Percentiles rank a stretch among this genome's conserved stretches.
Conservation (phyloP, 768 basidiomycete genomes). For the Cystofilobasidium capitatum region DNA sequence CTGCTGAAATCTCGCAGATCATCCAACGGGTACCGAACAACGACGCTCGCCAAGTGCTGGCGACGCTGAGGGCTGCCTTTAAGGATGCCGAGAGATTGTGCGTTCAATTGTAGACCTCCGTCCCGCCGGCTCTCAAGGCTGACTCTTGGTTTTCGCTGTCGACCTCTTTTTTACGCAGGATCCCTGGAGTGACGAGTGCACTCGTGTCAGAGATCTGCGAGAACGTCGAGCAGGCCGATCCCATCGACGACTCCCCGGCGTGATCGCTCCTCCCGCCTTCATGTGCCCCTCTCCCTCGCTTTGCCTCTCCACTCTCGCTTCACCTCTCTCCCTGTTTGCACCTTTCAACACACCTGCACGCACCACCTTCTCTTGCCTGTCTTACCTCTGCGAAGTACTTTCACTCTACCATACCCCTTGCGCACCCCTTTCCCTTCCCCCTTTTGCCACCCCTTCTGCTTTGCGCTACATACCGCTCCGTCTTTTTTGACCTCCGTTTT, state of each 20-base stretch:
- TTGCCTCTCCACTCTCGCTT: background rate
- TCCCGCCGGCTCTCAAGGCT: background rate
- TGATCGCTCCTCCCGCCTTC: background rate
- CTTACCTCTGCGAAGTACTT: too few species aligned
- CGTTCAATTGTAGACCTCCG: background rate
- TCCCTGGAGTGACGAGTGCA: conserved; percentile 88
- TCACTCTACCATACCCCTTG: too few species aligned
- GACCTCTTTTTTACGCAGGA: conserved; percentile 36
- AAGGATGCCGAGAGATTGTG: conserved; percentile 83
- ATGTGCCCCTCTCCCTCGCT: background rate
- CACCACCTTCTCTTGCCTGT: too few species aligned
- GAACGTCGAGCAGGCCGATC: conserved; percentile 38
- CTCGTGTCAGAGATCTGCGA: conserved; percentile 69
- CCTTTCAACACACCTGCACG: too few species aligned
- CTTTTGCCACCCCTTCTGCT: too few species aligned
- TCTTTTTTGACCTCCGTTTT: too few species aligned
- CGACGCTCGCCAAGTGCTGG: conserved; percentile 76
- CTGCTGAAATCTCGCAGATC: conserved; percentile 50
- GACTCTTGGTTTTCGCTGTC: background rate
- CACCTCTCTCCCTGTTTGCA: background rate
- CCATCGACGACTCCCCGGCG: conserved; percentile 6
- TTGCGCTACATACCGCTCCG: too few species aligned
- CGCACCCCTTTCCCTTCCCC: too few species aligned
- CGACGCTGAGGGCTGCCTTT: conserved; percentile 78
- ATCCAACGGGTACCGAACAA: conserved; percentile 88